Evolutionary conservation across 257 asterid genomes (phyloP), one percentile per base, ranked within the genome.

Genomic region (Solanum pimpinellifolium): DNA sequence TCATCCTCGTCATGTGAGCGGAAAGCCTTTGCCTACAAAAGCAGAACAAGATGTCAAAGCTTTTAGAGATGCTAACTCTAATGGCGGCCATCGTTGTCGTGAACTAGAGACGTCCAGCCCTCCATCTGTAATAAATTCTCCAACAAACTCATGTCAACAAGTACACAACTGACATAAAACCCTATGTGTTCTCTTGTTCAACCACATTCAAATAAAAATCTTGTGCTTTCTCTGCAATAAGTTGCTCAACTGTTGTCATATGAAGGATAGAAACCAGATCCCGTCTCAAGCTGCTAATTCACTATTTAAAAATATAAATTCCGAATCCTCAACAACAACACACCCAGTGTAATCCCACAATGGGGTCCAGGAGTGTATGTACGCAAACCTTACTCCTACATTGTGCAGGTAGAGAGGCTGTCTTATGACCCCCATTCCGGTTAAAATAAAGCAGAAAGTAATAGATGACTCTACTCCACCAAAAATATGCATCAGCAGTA

Each of bases 1-100:
- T 93, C 97, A 7, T 92, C 96, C 11, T 88, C 93, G 31, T 96
- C 98, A 87, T 90, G 47, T 18, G 92, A 37, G 59, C 95, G 98
- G 92, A 94, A 96, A 85, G 98, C 95, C 92, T 92, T 95, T 39
- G 99, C 98, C 99, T 97, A 95, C 39, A 90, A 87, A 47, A 49
- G 70, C 20, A 81, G 59, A 59, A 35, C 44, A 59, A 85, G 62
- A 88, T 88, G 29, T 73, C 76, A 82, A 44, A 49, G 49, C 77
- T 85, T 87, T 27, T 73, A 82, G 73, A 33, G 12, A 73, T 21
- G 18, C 37, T 0, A 81, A 81, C 29, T 49, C 85, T 31, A 11
- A 49, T 6, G 39, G 46, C 6, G 18, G 13, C 73, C 35, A 23
- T 75, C 37, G 31, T 83, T 80, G 27, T 44, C 62, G 9, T 42